A percentile compares a stretch with the other conserved stretches of the same genome.
Evolutionary conservation across 2,329 filamentous ascomycete species (phyloP).

Genomic region (Alternaria triticina): DNA sequence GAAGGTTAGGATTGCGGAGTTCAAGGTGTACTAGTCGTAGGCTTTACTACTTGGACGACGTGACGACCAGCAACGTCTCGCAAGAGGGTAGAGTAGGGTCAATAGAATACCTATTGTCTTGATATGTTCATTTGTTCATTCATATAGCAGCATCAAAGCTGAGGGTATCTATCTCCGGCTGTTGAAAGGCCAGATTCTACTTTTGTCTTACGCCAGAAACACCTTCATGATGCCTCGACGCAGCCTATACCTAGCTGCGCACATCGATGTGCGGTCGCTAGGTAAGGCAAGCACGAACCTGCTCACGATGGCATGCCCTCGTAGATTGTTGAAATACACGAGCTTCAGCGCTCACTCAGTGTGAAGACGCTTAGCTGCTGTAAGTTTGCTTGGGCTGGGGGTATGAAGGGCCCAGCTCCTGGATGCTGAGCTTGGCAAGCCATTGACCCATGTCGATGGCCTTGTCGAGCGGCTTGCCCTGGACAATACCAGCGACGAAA

Average conservation of each 20-base stretch:
- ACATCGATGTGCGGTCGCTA: not conserved
- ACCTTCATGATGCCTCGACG: not conserved
- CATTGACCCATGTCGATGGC: slow-evolving; percentile 93
- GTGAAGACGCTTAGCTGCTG: slow-evolving; percentile 39
- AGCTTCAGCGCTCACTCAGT: slow-evolving; percentile 41
- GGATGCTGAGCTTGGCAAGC: slow-evolving; percentile 91
- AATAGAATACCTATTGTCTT: not conserved
- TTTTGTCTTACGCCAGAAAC: slow-evolving; percentile 6
- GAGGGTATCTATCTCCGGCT: slow-evolving; percentile 29
- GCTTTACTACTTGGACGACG: too few species aligned
- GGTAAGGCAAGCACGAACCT: slow-evolving; percentile 1
- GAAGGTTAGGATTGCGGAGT: slow-evolving; percentile 48
- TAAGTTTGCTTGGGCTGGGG: slow-evolving; percentile 52
- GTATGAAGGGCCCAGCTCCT: slow-evolving; percentile 92
- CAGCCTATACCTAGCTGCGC: not conserved
- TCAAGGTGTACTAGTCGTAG: slow-evolving; percentile 44
- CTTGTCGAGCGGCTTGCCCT: slow-evolving; percentile 79
- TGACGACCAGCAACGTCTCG: too few species aligned
- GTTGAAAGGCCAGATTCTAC: slow-evolving; percentile 26
- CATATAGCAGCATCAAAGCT: slow-evolving; percentile 8
- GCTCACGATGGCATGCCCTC: slow-evolving; percentile 23
- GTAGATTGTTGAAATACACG: slow-evolving; percentile 52
- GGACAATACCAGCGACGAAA: slow-evolving; percentile 85
- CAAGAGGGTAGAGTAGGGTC: too few species aligned
- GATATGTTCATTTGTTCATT: not conserved